These are phyloP conservation scores for Santalum album DNA, from an alignment of 164 flowering plant genomes.

Conservation along the genomic window DNA sequence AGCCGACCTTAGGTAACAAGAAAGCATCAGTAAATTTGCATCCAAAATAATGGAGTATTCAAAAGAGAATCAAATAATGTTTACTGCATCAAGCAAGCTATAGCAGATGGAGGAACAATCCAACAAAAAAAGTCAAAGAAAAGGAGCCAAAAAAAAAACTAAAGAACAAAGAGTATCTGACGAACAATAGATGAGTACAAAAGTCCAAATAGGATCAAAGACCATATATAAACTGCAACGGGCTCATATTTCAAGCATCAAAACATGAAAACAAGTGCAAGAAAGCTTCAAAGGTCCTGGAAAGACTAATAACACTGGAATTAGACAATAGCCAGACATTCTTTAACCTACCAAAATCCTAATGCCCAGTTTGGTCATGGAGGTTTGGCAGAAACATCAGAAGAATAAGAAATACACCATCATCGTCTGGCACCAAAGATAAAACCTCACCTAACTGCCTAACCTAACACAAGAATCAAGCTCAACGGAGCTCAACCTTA, in stretches of 20 bases:
- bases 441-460: too few species aligned
- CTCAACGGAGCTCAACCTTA: not conserved
- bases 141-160: not conserved
- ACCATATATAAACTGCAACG: not conserved
- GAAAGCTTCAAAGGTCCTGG: not conserved
- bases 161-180: not conserved
- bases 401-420: too few species aligned
- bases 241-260: not conserved
- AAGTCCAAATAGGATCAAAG: not conserved
- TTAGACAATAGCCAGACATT: not conserved
- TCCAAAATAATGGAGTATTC: slow-evolving; percentile 13
- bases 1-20: slow-evolving; percentile 8
- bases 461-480: too few species aligned
- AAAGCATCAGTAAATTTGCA: slow-evolving; percentile 29
- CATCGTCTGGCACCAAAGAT: not conserved
- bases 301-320: not conserved
- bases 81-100: slow-evolving; percentile 25
- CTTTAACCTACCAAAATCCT: not conserved
- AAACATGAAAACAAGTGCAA: not conserved
- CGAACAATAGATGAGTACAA: not conserved
- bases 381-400: not conserved
- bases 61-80: slow-evolving; percentile 17
- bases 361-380: not conserved
- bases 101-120: slow-evolving; percentile 12
- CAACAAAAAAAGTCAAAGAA: not conserved